Evolutionary conservation across 1,284 basidiomycete genomes (phyloP).

Genomic region (Agroathelia rolfsii): DNA sequence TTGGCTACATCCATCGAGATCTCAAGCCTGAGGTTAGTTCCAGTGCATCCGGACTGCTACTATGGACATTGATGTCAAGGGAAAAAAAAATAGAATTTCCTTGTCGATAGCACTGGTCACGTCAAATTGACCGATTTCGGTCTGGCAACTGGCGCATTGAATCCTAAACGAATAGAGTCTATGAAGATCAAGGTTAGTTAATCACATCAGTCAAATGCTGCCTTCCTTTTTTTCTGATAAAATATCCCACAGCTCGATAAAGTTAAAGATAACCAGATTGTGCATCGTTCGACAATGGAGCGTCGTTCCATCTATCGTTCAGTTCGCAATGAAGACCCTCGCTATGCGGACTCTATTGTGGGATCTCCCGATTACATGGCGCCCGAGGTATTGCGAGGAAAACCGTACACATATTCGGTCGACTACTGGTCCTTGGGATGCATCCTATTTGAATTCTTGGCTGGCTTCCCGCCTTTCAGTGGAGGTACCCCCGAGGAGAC

Average conservation of each 20-base stretch:
- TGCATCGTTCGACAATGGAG: slow-evolving; percentile 91
- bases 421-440: slow-evolving; percentile 99
- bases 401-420: slow-evolving; percentile 91
- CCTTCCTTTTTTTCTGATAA: too few species aligned
- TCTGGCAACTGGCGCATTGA: slow-evolving; percentile 91
- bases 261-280: slow-evolving; percentile 88
- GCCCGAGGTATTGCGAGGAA: slow-evolving; percentile 88
- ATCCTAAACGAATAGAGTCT: slow-evolving; percentile 91
- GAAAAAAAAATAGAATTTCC: slow-evolving; percentile 93
- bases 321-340: slow-evolving; percentile 83
- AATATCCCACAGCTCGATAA: slow-evolving; percentile 72
- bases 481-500: slow-evolving; percentile 95
- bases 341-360: slow-evolving; percentile 96
- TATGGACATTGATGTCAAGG: too few species aligned
- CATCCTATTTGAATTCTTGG: slow-evolving; percentile 96
- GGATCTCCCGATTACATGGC: slow-evolving; percentile 98
- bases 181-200: slow-evolving; percentile 81
- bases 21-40: slow-evolving; percentile 85
- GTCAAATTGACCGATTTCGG: slow-evolving; percentile 99
- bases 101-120: slow-evolving; percentile 92
- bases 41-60: too few species aligned
- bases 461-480: slow-evolving; percentile 96
- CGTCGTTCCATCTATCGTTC: slow-evolving; percentile 92
- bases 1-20: slow-evolving; percentile 96
- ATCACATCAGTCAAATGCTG: slow-evolving; percentile 1